phyloP scores from a whole-genome alignment of 306 rosid species.

The Malus sieversii region DNA sequence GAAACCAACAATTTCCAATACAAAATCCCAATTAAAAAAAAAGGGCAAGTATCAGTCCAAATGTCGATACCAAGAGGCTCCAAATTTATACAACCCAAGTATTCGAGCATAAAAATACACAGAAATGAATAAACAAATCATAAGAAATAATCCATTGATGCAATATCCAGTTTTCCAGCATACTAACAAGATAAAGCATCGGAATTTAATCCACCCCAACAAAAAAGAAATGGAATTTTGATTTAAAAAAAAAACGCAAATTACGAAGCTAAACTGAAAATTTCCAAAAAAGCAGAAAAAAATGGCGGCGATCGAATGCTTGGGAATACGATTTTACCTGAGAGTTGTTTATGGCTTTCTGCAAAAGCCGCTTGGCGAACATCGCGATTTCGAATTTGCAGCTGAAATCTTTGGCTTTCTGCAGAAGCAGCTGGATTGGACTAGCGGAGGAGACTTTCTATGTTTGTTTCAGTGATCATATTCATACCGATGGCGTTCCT shows the following conservation, averaged over 20 bases:
- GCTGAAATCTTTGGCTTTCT: background rate
- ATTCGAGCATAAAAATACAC: background rate
- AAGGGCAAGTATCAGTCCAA: background rate
- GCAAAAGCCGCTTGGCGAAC: conserved; percentile 77
- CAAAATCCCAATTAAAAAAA: background rate
- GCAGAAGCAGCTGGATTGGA: background rate
- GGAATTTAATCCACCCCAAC: background rate
- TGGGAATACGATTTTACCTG: conserved; percentile 26
- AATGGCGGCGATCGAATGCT: background rate
- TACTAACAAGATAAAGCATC: background rate
- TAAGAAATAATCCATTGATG: background rate
- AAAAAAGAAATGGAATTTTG: background rate
- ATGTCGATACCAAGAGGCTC: background rate
- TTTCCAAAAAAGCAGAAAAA: background rate
- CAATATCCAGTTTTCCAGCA: background rate
- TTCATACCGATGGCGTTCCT: background rate
- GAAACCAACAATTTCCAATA: conserved; percentile 5
- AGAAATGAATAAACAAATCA: background rate
- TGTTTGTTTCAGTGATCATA: conserved; percentile 3
- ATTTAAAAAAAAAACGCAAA: background rate
- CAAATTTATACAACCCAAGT: background rate
- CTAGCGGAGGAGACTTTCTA: background rate
- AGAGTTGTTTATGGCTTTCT: conserved; percentile 56
- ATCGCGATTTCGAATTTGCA: conserved; percentile 29
- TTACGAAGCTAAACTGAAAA: background rate